Evolutionary conservation across 2,329 filamentous ascomycete genomes (phyloP).

Genomic region (Capronia americana): DNA sequence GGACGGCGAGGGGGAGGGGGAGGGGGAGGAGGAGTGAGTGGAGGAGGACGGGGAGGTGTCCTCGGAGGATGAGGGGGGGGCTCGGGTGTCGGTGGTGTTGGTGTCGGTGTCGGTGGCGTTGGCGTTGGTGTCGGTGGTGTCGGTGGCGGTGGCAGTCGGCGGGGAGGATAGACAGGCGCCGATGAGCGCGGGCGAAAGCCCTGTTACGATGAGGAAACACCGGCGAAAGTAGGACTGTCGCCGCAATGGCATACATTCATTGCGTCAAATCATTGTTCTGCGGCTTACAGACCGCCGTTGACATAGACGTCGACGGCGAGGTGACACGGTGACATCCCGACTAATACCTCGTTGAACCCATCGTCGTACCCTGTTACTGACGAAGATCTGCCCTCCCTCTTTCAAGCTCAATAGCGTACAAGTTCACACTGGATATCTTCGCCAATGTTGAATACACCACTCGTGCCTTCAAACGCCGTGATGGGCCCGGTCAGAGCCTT

Average conservation of each 20-base stretch:
- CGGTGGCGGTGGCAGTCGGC: not conserved
- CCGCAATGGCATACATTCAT: not conserved
- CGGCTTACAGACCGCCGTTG: not conserved
- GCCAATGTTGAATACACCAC: slow-evolving; percentile 54
- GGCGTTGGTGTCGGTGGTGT: not conserved
- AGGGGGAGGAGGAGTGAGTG: not conserved
- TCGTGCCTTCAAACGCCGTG: slow-evolving; percentile 71
- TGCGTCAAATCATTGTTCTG: not conserved
- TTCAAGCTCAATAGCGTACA: slow-evolving; percentile 9
- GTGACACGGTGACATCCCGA: not conserved
- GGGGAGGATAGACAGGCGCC: not conserved
- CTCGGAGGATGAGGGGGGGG: slow-evolving; percentile 1
- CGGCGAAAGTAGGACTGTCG: not conserved
- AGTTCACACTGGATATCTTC: slow-evolving; percentile 29
- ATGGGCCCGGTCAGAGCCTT: slow-evolving; percentile 70
- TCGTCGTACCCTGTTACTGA: not conserved
- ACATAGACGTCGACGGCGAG: not conserved
- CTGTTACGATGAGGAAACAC: not conserved
- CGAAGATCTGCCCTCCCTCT: not conserved
- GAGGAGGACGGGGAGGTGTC: not conserved
- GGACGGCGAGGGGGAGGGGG: not conserved
- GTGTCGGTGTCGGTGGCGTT: not conserved
- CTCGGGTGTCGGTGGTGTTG: not conserved
- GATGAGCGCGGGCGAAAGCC: not conserved
- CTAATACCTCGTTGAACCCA: not conserved